Evolutionary conservation across 176 grass and related monocot species (phyloP).

Genomic region (Cenchrus fungigraminus): DNA sequence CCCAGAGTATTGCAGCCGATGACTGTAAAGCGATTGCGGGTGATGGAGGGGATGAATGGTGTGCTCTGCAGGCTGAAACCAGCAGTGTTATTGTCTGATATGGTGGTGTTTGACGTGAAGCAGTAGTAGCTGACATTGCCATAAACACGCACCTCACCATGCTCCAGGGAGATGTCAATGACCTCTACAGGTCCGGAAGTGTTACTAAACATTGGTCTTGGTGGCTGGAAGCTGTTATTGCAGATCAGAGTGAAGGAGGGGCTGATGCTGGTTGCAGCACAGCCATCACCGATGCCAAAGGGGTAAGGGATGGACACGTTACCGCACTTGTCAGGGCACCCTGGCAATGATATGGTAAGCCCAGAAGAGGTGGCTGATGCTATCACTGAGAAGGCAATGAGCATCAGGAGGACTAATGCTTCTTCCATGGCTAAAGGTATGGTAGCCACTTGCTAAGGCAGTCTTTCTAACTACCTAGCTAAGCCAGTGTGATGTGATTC

Average conservation of each 20-base stretch:
- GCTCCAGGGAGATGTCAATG: constrained; percentile 40
- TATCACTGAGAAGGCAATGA: constrained; percentile 2
- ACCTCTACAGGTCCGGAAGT: background rate
- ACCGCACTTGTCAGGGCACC: constrained; percentile 43
- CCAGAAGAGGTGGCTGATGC: background rate
- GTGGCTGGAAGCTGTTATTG: constrained; percentile 31
- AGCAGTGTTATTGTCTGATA: background rate
- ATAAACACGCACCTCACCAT: constrained; percentile 23
- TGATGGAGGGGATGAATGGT: constrained; percentile 23
- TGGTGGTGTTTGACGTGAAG: constrained; percentile 35
- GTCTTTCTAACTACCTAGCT: background rate
- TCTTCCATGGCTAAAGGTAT: constrained; percentile 36
- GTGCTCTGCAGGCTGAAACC: background rate
- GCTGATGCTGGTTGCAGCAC: background rate
- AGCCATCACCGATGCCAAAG: constrained; percentile 24
- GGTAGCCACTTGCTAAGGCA: background rate
- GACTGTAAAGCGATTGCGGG: constrained; percentile 39
- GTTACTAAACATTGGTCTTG: constrained; percentile 13
- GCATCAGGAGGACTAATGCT: background rate
- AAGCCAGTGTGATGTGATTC: background rate
- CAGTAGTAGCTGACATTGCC: constrained; percentile 3
- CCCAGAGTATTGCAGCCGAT: constrained; percentile 43
- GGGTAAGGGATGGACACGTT: constrained; percentile 43
- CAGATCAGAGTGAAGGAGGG: constrained; percentile 12
- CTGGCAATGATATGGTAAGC: background rate